Evolutionary conservation across 305 asterid species (phyloP), one percentile per base, ranked within the genome.

Genomic region (Fraxinus ornus): DNA sequence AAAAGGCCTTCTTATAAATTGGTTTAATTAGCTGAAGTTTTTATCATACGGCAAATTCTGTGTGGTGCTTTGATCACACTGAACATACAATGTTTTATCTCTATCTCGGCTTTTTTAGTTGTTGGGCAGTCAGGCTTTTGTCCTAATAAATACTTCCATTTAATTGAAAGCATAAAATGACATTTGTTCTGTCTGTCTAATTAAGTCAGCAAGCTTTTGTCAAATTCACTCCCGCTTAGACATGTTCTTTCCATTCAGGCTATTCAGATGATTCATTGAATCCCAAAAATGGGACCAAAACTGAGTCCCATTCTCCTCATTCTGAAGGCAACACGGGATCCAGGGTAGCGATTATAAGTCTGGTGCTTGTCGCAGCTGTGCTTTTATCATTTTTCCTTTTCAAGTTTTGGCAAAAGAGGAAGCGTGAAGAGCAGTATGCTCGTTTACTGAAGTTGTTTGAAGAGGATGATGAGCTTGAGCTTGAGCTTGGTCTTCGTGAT

Each of bases 401-500:
- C 89, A 93, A 87, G 79, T 80, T 86, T 86, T 94, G 95, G 97
- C 97, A 92, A 86, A 94, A 87, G 92, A 94, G 90, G 91, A 93
- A 90, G 84, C 98, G 95, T 52, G 95, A 93, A 57, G 97, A 93
- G 86, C 98, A 93, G 87, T 93, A 94, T 71, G 97, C 97, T 81
- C 98, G 94, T 80, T 86, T 94, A 81, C 90, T 93, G 76, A 92
- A 91, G 91, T 84, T 94, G 92, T 94, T 94, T 76, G 97, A 94
- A 89, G 94, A 93, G 86, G 98, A 94, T 79, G 98, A 94, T 77
- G 95, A 94, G 87, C 95, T 93, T 15, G 98, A 94, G 88, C 88
- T 94, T 4, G 98, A 94, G 89, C 98, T 94, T 57, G 98, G 98
- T 83, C 93, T 94, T 81, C 91, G 97, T 72, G 97, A 93, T 89